Percentiles rank a stretch among this genome's conserved stretches.
Evolutionary conservation across 331 rosid genomes (phyloP).

Genomic region (Rosa hybrid): DNA sequence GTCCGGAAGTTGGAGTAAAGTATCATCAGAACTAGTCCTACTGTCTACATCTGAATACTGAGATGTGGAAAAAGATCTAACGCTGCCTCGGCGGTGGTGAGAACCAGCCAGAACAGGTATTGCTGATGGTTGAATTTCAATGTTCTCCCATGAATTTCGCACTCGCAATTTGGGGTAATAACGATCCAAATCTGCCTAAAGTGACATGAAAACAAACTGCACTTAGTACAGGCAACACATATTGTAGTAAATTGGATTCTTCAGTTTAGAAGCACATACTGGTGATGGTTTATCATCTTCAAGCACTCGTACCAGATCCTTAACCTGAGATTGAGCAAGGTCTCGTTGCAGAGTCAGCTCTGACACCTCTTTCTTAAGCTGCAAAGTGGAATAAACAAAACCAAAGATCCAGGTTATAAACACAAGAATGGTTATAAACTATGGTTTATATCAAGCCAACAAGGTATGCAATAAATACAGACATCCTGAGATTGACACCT

Average conservation of each 20-base stretch:
- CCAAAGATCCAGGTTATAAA: slow-evolving; percentile 2
- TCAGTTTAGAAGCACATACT: slow-evolving; percentile 45
- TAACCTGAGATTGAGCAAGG: slow-evolving; percentile 71
- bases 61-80: slow-evolving; percentile 72
- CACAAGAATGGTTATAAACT: background rate
- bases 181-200: slow-evolving; percentile 53
- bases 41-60: slow-evolving; percentile 78
- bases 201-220: slow-evolving; percentile 23
- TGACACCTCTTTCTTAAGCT: slow-evolving; percentile 75
- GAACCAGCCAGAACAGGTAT: slow-evolving; percentile 33
- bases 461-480: background rate
- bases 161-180: slow-evolving; percentile 66
- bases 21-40: slow-evolving; percentile 63
- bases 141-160: slow-evolving; percentile 58
- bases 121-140: slow-evolving; percentile 43
- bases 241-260: slow-evolving; percentile 12
- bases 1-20: slow-evolving; percentile 61
- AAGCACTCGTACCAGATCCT: slow-evolving; percentile 60
- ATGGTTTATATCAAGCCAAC: background rate
- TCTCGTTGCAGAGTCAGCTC: slow-evolving; percentile 71
- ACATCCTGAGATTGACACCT: background rate
- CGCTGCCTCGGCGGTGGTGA: slow-evolving; percentile 38
- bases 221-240: slow-evolving; percentile 25
- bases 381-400: slow-evolving; percentile 33
- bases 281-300: slow-evolving; percentile 55